Evolutionary conservation across 805 yeast species (phyloP).

Genomic region (Nakazawaea populi): DNA sequence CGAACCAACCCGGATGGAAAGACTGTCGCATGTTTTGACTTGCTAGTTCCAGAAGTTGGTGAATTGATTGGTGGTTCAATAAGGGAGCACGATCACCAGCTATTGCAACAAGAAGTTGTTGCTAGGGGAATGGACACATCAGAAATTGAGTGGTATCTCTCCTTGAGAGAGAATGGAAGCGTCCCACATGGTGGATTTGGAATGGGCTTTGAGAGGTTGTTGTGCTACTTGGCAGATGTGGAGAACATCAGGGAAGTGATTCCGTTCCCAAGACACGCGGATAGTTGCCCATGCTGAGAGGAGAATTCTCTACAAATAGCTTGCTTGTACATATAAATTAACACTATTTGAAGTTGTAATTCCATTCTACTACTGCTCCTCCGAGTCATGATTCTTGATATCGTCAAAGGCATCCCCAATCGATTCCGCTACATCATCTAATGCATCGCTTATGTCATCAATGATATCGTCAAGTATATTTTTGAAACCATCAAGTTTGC

Average conservation of each 20-base stretch:
- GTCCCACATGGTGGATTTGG: slow-evolving; percentile 98
- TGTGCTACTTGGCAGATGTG: slow-evolving; percentile 65
- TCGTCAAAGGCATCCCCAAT: slow-evolving; percentile 7
- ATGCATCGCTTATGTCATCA: slow-evolving; percentile 9
- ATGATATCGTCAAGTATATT: slow-evolving; percentile 8
- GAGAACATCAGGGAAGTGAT: slow-evolving; percentile 83
- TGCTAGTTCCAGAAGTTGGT: slow-evolving; percentile 86
- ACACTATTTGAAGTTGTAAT: not conserved
- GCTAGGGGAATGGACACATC: slow-evolving; percentile 49
- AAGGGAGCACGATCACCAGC: slow-evolving; percentile 64
- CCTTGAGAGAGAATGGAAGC: slow-evolving; percentile 68
- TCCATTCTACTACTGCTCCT: not conserved
- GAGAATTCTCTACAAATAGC: not conserved
- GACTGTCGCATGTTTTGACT: slow-evolving; percentile 88
- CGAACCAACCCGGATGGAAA: slow-evolving; percentile 37
- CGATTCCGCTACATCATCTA: slow-evolving; percentile 11
- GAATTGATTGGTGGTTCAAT: slow-evolving; percentile 93
- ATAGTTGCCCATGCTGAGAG: slow-evolving; percentile 39
- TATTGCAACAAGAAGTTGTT: slow-evolving; percentile 43
- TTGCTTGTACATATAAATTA: slow-evolving; percentile 1
- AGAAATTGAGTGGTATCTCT: slow-evolving; percentile 74
- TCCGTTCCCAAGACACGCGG: slow-evolving; percentile 76
- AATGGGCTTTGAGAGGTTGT: slow-evolving; percentile 82
- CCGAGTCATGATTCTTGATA: not conserved
- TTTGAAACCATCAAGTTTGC: not conserved